These are phyloP conservation scores for Spizellomyces sp. DNA, from an alignment of 192 early-diverging fungal genomes.

Conservation along the genomic window DNA sequence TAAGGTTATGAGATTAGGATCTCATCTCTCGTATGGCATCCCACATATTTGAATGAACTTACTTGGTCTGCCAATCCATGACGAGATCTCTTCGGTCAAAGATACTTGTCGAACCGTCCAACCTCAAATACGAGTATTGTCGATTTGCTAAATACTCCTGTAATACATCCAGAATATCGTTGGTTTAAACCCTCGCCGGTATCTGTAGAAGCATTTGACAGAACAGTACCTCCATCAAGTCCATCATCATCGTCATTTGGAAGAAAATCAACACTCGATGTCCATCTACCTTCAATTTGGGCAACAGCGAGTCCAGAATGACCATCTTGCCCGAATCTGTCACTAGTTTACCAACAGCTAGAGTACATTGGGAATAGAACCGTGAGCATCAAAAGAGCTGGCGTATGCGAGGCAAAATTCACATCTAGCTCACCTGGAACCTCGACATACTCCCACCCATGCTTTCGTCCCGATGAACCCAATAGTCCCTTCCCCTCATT, in stretches of 20 bases:
- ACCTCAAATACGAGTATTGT: conserved; percentile 83
- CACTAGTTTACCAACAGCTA: conserved; percentile 37
- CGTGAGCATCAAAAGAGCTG: not conserved
- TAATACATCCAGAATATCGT: conserved; percentile 1
- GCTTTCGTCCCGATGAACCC: too few species aligned
- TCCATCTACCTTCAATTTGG: conserved; percentile 67
- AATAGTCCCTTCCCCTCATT: too few species aligned
- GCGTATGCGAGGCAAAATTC: too few species aligned
- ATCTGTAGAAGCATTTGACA: not conserved
- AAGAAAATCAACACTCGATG: conserved; percentile 91
- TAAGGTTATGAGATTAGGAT: not conserved
- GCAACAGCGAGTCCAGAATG: conserved; percentile 75
- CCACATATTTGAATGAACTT: conserved; percentile 11
- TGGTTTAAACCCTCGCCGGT: not conserved
- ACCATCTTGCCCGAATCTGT: conserved; percentile 81
- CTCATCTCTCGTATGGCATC: not conserved
- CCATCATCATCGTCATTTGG: conserved; percentile 88
- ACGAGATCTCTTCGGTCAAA: conserved; percentile 88
- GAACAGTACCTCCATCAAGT: conserved; percentile 59
- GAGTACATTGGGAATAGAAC: not conserved
- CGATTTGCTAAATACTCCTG: conserved; percentile 84
- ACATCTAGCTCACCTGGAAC: too few species aligned
- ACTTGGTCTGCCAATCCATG: conserved; percentile 86
- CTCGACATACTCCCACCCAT: too few species aligned
- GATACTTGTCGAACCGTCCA: conserved; percentile 88